phyloP scores from a whole-genome alignment of 2,329 filamentous ascomycete species.

The Shiraia sp. region DNA sequence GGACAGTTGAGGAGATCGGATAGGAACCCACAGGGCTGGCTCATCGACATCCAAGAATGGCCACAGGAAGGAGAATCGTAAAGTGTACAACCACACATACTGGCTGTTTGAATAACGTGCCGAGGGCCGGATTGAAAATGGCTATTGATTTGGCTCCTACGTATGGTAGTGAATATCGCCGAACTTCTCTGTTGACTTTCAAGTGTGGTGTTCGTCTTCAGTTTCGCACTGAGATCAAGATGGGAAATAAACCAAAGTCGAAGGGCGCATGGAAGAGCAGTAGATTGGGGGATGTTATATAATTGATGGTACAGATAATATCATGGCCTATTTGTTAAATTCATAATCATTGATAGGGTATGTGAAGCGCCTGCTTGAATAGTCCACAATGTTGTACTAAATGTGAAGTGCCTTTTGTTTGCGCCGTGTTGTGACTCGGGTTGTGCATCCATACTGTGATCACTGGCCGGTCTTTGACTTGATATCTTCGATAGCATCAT shows the following conservation, averaged over 20 bases:
- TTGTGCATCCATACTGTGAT: constrained; percentile 9
- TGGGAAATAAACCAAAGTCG: not conserved
- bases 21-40: constrained; percentile 47
- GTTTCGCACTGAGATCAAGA: too few relatives aligned
- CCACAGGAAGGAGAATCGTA: constrained; percentile 52
- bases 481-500: constrained; percentile 36
- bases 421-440: constrained; percentile 3
- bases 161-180: too few relatives aligned
- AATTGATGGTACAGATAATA: not conserved
- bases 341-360: constrained; percentile 3
- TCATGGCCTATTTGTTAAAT: not conserved
- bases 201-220: too few relatives aligned
- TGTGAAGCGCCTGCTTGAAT: constrained; percentile 12
- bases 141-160: not conserved
- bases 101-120: not conserved
- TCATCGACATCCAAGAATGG: constrained; percentile 55
- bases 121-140: not conserved
- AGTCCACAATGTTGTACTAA: constrained; percentile 5
- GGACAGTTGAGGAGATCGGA: constrained; percentile 49
- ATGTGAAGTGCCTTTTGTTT: constrained; percentile 20
- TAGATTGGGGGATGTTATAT: not conserved
- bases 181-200: too few relatives aligned
- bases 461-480: constrained; percentile 33
- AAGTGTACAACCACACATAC: constrained; percentile 54
- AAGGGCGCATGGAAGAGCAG: not conserved